Percentiles rank a stretch among this genome's conserved stretches.
These are phyloP conservation scores for Heracleum sosnowskyi DNA, from an alignment of 129 eudicot genomes.

Conservation along the genomic window DNA sequence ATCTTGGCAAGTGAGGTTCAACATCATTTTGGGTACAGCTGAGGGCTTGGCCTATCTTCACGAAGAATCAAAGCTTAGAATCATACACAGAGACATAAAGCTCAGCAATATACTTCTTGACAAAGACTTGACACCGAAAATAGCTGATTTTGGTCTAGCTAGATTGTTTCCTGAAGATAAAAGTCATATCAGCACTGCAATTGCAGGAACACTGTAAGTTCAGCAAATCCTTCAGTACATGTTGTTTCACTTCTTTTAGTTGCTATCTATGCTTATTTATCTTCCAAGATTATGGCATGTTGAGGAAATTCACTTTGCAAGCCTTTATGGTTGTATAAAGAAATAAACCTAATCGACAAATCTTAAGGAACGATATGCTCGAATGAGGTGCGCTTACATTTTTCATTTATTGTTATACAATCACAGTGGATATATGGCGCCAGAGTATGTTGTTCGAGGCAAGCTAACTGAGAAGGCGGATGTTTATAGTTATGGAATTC, in stretches of 20 bases:
- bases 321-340: neutral
- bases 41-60: constrained; percentile 45
- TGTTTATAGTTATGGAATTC: constrained; percentile 40
- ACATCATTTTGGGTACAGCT: constrained; percentile 33
- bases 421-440: constrained; percentile 39
- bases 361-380: neutral
- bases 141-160: constrained; percentile 50
- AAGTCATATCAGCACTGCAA: constrained; percentile 39
- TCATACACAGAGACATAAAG: constrained; percentile 48
- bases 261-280: neutral
- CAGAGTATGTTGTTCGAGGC: constrained; percentile 43
- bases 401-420: neutral
- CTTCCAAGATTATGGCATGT: neutral
- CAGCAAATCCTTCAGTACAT: constrained; percentile 1
- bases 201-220: constrained; percentile 52
- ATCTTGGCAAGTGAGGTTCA: constrained; percentile 29
- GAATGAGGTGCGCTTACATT: neutral
- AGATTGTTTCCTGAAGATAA: constrained; percentile 37
- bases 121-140: constrained; percentile 23
- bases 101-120: constrained; percentile 40
- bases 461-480: constrained; percentile 37
- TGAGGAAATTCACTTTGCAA: neutral
- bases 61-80: constrained; percentile 26
- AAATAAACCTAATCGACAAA: neutral
- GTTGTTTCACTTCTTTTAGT: neutral